These are phyloP conservation scores for Penicillium sp. DNA, from an alignment of 2,329 filamentous ascomycete genomes.

Conservation along the genomic window DNA sequence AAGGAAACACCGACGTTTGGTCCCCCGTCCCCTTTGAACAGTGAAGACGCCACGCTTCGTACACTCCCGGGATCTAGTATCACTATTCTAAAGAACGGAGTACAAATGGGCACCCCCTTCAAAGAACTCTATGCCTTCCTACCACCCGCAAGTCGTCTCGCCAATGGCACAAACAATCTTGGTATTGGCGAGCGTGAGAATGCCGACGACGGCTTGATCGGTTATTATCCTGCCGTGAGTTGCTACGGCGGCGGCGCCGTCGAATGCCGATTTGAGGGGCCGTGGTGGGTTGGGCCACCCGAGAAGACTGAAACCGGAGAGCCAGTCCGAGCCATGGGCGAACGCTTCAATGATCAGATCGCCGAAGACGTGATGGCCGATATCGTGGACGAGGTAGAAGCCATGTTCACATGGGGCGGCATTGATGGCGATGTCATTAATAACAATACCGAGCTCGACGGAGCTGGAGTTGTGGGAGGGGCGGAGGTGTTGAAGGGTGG, in stretches of 20 bases:
- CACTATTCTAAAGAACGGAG: constrained; percentile 89
- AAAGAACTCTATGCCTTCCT: constrained; percentile 86
- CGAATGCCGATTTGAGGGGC: constrained; percentile 89
- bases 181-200: constrained; percentile 73
- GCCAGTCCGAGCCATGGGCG: constrained; percentile 61
- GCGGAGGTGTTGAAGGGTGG: constrained; percentile 36
- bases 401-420: constrained; percentile 62
- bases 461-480: constrained; percentile 31
- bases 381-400: constrained; percentile 86
- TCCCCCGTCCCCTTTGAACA: constrained; percentile 56
- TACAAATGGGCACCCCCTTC: constrained; percentile 81
- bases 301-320: constrained; percentile 49
- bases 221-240: constrained; percentile 92
- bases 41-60: constrained; percentile 75
- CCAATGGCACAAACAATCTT: constrained; percentile 44
- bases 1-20: constrained; percentile 49
- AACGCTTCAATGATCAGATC: constrained; percentile 89
- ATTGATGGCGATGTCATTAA: constrained; percentile 37
- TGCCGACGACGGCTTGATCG: constrained; percentile 90
- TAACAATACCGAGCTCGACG: constrained; percentile 24
- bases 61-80: constrained; percentile 85
- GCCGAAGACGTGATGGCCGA: constrained; percentile 93
- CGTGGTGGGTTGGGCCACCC: constrained; percentile 85
- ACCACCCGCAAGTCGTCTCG: constrained; percentile 71
- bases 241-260: constrained; percentile 88